Conservation (phyloP, 305 asterid species). For the Fraxinus velutina region DNA sequence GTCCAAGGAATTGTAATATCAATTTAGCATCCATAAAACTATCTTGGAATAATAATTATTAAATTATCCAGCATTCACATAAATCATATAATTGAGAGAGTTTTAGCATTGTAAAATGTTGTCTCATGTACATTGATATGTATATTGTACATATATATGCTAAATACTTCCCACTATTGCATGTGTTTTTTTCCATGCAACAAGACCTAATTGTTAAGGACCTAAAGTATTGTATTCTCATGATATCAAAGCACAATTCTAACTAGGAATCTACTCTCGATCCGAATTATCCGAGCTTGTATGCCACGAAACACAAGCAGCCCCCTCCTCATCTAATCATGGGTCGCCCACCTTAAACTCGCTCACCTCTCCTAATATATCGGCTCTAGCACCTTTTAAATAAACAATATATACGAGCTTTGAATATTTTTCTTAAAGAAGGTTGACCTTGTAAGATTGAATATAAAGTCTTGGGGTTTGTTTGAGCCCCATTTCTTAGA, state of each 20-base stretch:
- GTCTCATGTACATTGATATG: not conserved
- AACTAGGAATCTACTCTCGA: not conserved
- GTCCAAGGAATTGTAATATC: slow-evolving; percentile 21
- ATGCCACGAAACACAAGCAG: not conserved
- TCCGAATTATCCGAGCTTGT: not conserved
- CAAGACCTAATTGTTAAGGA: no score
- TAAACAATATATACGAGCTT: no score
- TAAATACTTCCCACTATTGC: no score
- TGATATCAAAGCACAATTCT: not conserved
- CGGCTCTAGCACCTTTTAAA: not conserved
- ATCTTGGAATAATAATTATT: not conserved
- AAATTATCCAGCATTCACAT: not conserved
- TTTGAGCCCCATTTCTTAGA: no score
- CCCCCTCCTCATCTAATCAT: not conserved
- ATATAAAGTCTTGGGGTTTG: no score
- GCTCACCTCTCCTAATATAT: not conserved
- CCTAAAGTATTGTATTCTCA: no score
- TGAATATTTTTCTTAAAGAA: no score
- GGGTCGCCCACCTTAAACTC: not conserved
- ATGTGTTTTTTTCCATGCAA: no score
- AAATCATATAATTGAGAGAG: not conserved
- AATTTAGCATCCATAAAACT: slow-evolving; percentile 1
- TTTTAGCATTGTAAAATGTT: not conserved
- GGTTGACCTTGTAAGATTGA: no score
- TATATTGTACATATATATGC: no score